Percentiles rank a stretch among this genome's conserved stretches.
Evolutionary conservation across 2,329 filamentous ascomycete species (phyloP).

Genomic region (Xylaria sp.): DNA sequence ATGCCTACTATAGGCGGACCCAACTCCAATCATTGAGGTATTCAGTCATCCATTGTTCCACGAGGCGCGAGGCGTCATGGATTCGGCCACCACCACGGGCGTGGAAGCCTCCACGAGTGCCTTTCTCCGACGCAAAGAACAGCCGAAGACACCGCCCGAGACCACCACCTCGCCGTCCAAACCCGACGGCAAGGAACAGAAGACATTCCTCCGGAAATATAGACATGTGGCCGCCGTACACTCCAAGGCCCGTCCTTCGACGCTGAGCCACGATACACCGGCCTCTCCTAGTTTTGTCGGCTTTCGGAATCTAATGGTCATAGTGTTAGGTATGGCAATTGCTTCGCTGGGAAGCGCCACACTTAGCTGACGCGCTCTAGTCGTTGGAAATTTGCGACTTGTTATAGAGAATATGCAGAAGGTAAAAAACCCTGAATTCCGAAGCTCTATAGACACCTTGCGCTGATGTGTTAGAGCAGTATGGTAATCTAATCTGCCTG

Average conservation of each 20-base stretch:
- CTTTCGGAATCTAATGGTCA: constrained; percentile 95
- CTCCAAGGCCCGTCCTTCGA: constrained; percentile 76
- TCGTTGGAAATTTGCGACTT: constrained; percentile 91
- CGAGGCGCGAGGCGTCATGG: constrained; percentile 48
- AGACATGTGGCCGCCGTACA: constrained; percentile 93
- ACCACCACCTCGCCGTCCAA: constrained; percentile 3
- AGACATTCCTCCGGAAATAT: constrained; percentile 73
- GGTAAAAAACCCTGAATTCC: constrained; percentile 57
- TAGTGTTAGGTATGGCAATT: constrained; percentile 77
- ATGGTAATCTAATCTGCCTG: constrained; percentile 93
- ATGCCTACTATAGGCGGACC: neutral
- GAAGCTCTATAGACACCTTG: constrained; percentile 31
- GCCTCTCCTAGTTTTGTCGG: constrained; percentile 86
- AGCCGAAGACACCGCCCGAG: constrained; percentile 24
- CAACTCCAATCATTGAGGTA: constrained; percentile 8
- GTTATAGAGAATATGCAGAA: constrained; percentile 98
- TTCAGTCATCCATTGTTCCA: neutral
- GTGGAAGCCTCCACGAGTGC: constrained; percentile 45
- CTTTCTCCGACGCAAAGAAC: constrained; percentile 42
- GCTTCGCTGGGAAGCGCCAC: neutral
- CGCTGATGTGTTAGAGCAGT: constrained; percentile 64
- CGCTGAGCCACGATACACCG: constrained; percentile 84
- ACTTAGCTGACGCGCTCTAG: constrained; percentile 57
- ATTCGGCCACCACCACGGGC: constrained; percentile 56
- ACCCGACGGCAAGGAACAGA: constrained; percentile 47